Base-by-base conservation (phyloP, 805 yeast species). In the Candida ipomoeae region DNA sequence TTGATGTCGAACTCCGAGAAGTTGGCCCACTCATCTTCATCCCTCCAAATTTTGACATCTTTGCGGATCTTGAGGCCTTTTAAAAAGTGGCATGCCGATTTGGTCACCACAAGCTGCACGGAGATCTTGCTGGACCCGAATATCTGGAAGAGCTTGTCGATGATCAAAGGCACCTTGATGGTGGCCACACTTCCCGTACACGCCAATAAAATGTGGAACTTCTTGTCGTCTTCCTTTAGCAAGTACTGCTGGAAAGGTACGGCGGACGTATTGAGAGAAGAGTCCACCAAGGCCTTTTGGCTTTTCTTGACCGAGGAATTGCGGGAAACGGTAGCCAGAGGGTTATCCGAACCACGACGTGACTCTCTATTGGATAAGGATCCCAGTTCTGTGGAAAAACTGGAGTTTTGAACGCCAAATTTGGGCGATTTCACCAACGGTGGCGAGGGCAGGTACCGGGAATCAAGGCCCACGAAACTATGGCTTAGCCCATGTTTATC, bases 141-240 rank as follows among this genome's bases (percentile, higher is more conserved):
- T 6, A 85, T 76, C 65, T 89, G 88, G 64, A 84, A 85, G 45
- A 94, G 75, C 65, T 89, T 89, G 62, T 86, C 96, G 56, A 94
- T 89, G 37, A 94, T 89, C 56, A 86, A 67, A 0, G 97, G 96
- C 20, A 94, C 84, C 66, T 94, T 94, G 55, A 94, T 89, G 2
- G 98, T 89, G 5, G 99, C 99, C 3, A 94, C 97, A 1, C 96
- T 87, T 1, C 99, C 99, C 1, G 98, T 89, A 17, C 95, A 96
- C 17, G 95, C 99, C 40, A 94, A 74, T 50, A 94, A 73, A 40
- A 94, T 84, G 66, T 94, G 99, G 50, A 89, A 76, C 62, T 90
- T 91, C 40, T 84, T 87, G 64, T 89, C 96, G 63, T 89, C 94
- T 40, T 62, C 59, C 59, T 82, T 83, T 49, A 81, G 79, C 51